Percentiles rank a stretch among this genome's conserved stretches.
These are phyloP conservation scores for Picocystis sp. DNA, from an alignment of 163 green algal species.

Conservation along the genomic window DNA sequence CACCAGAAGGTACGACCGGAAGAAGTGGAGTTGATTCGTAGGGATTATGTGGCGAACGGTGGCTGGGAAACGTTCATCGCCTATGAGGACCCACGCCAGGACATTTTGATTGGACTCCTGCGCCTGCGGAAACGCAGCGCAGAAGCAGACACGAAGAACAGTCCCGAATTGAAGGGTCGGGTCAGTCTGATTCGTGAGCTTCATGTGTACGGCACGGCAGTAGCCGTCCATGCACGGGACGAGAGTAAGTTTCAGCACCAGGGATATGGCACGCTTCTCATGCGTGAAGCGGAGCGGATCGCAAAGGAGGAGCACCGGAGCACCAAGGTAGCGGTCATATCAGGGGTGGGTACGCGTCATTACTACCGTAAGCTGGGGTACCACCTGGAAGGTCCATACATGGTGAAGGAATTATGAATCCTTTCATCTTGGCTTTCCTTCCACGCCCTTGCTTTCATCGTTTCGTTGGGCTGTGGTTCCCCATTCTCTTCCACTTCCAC, in stretches of 20 bases:
- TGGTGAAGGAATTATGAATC: slow-evolving; percentile 62
- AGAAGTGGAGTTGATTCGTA: slow-evolving; percentile 80
- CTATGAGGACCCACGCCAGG: slow-evolving; percentile 84
- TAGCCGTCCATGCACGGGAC: slow-evolving; percentile 74
- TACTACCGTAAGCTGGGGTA: slow-evolving; percentile 95
- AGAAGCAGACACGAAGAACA: neutral
- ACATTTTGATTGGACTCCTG: slow-evolving; percentile 88
- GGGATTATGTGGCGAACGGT: slow-evolving; percentile 83
- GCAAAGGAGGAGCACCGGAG: slow-evolving; percentile 67
- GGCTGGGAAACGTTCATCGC: slow-evolving; percentile 95
- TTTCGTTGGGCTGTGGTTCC: too few relatives aligned
- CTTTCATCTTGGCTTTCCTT: too few relatives aligned
- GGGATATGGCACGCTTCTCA: slow-evolving; percentile 54
- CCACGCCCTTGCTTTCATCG: too few relatives aligned
- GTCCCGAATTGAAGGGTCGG: slow-evolving; percentile 22
- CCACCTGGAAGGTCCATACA: slow-evolving; percentile 85
- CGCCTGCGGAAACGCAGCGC: slow-evolving; percentile 22
- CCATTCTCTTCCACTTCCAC: too few relatives aligned
- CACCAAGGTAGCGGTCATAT: slow-evolving; percentile 81
- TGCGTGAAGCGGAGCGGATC: slow-evolving; percentile 87
- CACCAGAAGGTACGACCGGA: slow-evolving; percentile 62
- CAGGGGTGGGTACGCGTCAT: slow-evolving; percentile 84
- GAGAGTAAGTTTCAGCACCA: slow-evolving; percentile 75
- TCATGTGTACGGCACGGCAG: slow-evolving; percentile 90
- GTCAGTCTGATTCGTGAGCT: slow-evolving; percentile 86